A percentile compares a stretch with the other conserved stretches of the same genome.
phyloP scores from a whole-genome alignment of 2,329 filamentous ascomycete genomes.

The Colletotrichum tofieldiae region DNA sequence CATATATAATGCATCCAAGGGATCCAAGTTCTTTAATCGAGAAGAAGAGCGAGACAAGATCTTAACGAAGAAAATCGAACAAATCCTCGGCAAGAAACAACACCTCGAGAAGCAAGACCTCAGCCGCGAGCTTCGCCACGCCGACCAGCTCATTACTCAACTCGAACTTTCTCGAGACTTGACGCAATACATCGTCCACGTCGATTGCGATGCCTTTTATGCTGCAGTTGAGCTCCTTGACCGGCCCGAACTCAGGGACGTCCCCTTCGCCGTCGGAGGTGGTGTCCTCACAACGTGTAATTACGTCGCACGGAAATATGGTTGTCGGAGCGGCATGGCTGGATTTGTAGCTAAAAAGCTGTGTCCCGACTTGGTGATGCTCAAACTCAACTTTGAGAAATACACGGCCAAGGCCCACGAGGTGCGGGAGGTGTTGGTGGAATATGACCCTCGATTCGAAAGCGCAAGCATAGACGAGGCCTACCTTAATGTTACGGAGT shows the following conservation, averaged over 20 bases:
- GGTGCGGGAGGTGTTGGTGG: conserved; percentile 83
- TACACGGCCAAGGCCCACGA: conserved; percentile 93
- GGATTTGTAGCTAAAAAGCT: conserved; percentile 95
- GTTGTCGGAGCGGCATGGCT: conserved; percentile 95
- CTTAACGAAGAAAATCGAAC: conserved; percentile 88
- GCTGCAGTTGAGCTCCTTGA: conserved; percentile 92
- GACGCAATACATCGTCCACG: conserved; percentile 87
- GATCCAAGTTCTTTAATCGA: conserved; percentile 95
- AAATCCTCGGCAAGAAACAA: conserved; percentile 82
- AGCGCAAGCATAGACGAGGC: conserved; percentile 97
- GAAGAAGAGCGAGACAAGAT: conserved; percentile 87
- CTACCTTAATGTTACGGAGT: conserved; percentile 94
- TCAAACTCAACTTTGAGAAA: conserved; percentile 91
- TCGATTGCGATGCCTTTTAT: conserved; percentile 98
- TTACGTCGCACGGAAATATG: conserved; percentile 91
- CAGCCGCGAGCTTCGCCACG: conserved; percentile 79
- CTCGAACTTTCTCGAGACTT: conserved; percentile 86
- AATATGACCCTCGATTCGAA: conserved; percentile 94
- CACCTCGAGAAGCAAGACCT: conserved; percentile 84
- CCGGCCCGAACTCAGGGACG: conserved; percentile 84
- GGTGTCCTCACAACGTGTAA: conserved; percentile 81
- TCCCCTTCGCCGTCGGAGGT: conserved; percentile 91
- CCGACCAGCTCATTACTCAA: conserved; percentile 85
- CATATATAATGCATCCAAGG: conserved; percentile 97
- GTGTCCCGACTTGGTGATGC: conserved; percentile 86